Percentiles rank a stretch among this genome's conserved stretches.
Conservation (phyloP, 805 yeast genomes). For the Metschnikowia bowlesiae region DNA sequence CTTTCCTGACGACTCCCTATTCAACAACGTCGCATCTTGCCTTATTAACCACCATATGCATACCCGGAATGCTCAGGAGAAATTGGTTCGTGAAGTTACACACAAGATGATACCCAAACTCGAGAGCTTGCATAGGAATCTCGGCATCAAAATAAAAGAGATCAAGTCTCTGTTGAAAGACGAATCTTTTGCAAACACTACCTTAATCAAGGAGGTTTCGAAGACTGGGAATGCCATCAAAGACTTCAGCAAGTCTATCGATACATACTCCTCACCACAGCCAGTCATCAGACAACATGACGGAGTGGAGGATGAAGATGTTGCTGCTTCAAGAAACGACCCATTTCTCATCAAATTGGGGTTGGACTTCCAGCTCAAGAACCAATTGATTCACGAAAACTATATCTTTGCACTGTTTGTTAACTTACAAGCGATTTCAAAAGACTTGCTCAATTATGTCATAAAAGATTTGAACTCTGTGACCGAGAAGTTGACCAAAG, state of each 20-base stretch:
- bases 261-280: conserved; percentile 27
- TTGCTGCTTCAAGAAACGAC: conserved; percentile 29
- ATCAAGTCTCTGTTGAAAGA: conserved; percentile 37
- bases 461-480: conserved; percentile 32
- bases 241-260: conserved; percentile 29
- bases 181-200: conserved; percentile 37
- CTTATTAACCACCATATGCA: conserved; percentile 34
- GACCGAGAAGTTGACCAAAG: conserved; percentile 31
- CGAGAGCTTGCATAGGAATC: conserved; percentile 32
- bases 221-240: conserved; percentile 55
- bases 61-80: conserved; percentile 22
- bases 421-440: conserved; percentile 39
- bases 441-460: conserved; percentile 34
- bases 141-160: conserved; percentile 37
- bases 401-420: conserved; percentile 39
- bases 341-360: conserved; percentile 39
- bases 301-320: conserved; percentile 22
- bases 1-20: conserved; percentile 24
- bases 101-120: conserved; percentile 34
- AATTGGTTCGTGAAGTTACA: conserved; percentile 29
- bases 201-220: conserved; percentile 40
- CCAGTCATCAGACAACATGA: conserved; percentile 28
- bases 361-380: conserved; percentile 38
- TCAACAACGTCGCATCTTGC: conserved; percentile 27
- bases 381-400: conserved; percentile 38